Conservation (phyloP, 2,329 filamentous ascomycete genomes). For the Chaetomiaceae sp. region DNA sequence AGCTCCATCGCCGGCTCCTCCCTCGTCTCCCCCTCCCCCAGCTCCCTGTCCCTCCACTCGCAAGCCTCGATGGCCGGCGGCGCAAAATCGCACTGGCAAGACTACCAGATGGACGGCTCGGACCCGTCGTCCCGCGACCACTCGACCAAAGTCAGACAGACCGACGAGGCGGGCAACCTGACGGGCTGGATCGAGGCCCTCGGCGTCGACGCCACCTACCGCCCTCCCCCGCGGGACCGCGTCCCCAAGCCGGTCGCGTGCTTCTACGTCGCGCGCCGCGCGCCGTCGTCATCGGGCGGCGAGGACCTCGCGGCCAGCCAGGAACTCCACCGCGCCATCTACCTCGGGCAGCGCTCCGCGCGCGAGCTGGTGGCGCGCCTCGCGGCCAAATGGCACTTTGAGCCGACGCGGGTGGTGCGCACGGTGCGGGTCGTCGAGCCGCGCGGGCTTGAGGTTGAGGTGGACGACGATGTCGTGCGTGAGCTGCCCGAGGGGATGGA, state of each 20-base stretch:
- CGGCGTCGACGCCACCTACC: slow-evolving; percentile 82
- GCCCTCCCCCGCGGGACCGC: slow-evolving; percentile 70
- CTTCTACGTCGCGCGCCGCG: slow-evolving; percentile 68
- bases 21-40: slow-evolving; percentile 62
- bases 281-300: slow-evolving; percentile 36
- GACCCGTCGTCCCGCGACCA: slow-evolving; percentile 42
- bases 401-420: slow-evolving; percentile 64
- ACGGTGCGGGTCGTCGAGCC: slow-evolving; percentile 67
- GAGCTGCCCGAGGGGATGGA: slow-evolving; percentile 88
- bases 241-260: slow-evolving; percentile 71
- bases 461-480: slow-evolving; percentile 85
- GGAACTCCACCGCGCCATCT: slow-evolving; percentile 77
- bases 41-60: slow-evolving; percentile 58
- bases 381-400: slow-evolving; percentile 74
- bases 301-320: slow-evolving; percentile 41
- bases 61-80: slow-evolving; percentile 42
- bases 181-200: slow-evolving; percentile 86
- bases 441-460: slow-evolving; percentile 72
- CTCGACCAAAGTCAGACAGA: slow-evolving; percentile 47
- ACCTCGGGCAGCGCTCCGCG: slow-evolving; percentile 71
- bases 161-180: slow-evolving; percentile 59
- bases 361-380: slow-evolving; percentile 69
- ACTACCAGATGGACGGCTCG: slow-evolving; percentile 48
- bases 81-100: slow-evolving; percentile 48
- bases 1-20: slow-evolving; percentile 57